Base-by-base conservation (phyloP, 768 basidiomycete species). In the Gymnopilus junonius region DNA sequence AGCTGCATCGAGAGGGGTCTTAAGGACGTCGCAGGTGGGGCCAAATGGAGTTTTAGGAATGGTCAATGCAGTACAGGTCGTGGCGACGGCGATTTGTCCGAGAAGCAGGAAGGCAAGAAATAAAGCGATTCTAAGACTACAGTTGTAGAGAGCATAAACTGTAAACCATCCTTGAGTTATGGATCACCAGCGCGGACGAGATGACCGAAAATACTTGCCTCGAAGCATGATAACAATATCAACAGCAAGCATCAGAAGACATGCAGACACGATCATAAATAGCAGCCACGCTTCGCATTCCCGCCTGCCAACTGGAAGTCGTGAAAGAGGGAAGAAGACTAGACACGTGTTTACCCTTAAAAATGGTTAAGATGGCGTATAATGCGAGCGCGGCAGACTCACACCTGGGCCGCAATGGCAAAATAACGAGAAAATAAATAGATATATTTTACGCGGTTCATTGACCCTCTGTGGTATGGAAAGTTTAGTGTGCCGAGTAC, bases 71-170 rank as follows among this genome's bases (percentile, higher is more conserved):
- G 58, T 58, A 34, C 67, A 69, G 2, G 42, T 54, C 8, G 55
- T 59, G 15, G 65, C 70, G 7, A 67, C 43, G 4, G 20, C 46
- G 8, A 46, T 43, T 54, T 68, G 65, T 8, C 56, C 12, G 14
- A 61, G 21, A 31, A 70, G 48, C 8, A 67, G 42, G n/a, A 39
- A 53, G 27, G 61, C 42, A 32, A 68, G 58, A 39, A 62, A 55
- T 14, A 35, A 27, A n/a, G 51, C 65, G 15, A 70, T 51, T n/a
- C 54, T 63, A 25, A 35, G 25, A 31, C 48, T 63, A 25, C 59
- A 65, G 39, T 63, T 65, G 34, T 66, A 70, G 11, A 68, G 63
- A 35, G 62, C 50, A 34, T 68, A 60, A 8, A 68, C 69, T 70
- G 48, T 14, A 6, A 0, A 4, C 40, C 20, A n/a, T 25, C 6